A percentile compares a stretch with the other conserved stretches of the same genome.
Conservation (phyloP, 352 stramenopile genomes). For the Elongisporangium prolatum region DNA sequence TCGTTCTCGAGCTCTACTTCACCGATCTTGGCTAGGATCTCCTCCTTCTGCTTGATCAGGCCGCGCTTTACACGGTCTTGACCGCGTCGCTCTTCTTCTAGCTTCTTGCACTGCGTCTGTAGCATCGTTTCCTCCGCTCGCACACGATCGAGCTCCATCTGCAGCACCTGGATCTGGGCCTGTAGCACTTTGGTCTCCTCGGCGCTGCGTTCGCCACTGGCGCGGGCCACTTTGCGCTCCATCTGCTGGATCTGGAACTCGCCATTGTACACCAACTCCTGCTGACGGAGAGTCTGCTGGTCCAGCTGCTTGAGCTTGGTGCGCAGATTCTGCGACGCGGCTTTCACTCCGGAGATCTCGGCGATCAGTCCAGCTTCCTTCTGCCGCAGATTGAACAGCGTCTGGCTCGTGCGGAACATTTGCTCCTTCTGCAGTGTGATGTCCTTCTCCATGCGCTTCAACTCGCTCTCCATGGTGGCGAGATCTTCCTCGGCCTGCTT, state of each 20-base stretch:
- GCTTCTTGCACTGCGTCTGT: constrained; percentile 86
- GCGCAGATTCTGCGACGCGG: constrained; percentile 81
- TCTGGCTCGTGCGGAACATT: constrained; percentile 90
- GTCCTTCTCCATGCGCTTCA: constrained; percentile 70
- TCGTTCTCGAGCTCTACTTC: constrained; percentile 91
- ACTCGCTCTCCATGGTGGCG: constrained; percentile 53
- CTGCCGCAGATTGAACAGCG: constrained; percentile 83
- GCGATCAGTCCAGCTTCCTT: constrained; percentile 86
- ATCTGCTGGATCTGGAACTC: constrained; percentile 98
- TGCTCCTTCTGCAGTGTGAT: constrained; percentile 87
- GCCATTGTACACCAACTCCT: constrained; percentile 95
- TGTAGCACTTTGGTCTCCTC: constrained; percentile 93
- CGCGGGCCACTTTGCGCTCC: constrained; percentile 92
- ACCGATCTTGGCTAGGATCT: constrained; percentile 76
- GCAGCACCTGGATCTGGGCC: constrained; percentile 86
- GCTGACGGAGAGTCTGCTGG: constrained; percentile 82
- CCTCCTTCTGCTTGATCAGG: constrained; percentile 69
- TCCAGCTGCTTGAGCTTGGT: constrained; percentile 92
- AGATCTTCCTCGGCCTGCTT: constrained; percentile 85
- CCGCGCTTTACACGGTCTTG: constrained; percentile 76
- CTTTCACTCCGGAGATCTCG: constrained; percentile 90
- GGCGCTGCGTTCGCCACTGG: constrained; percentile 90
- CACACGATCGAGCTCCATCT: constrained; percentile 87
- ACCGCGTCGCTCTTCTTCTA: constrained; percentile 88
- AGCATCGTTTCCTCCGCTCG: constrained; percentile 89